Evolutionary conservation across 306 rosid genomes (phyloP), one percentile per base, ranked within the genome.

Genomic region (Gleditsia sinensis): DNA sequence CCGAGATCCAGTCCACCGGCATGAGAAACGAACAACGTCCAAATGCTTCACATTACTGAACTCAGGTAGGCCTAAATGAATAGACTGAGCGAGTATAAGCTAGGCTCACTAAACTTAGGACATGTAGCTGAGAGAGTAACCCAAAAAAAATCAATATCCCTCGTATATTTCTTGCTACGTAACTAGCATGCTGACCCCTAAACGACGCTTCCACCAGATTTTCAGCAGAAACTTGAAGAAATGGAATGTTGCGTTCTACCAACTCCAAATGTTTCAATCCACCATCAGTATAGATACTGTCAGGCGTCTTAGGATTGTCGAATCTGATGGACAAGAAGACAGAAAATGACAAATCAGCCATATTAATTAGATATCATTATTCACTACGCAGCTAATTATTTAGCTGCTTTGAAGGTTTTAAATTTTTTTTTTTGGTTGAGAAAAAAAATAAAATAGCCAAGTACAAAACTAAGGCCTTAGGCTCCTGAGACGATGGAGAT

Each of bases 221-320:
- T 30, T 12, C 37, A 65, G 74, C 58, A 54, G 3, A 66, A 7
- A 75, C 56, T 30, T 53, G 4, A 40, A 75, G 36, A 64, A 10
- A 1, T 3, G 1, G 2, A 54, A 40, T 14, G 3, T 19, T n/a
- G 37, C 74, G 28, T 9, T 55, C 27, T 10, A 65, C 36, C 27
- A 75, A 28, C 34, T 66, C 67, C 74, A 75, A 32, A 42, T 42
- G 48, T n/a, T 75, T 75, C 67, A 65, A 12, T 66, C 6, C 54
- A 57, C 74, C 74, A n/a, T n/a, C n/a, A n/a, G n/a, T n/a, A n/a
- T n/a, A 16, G 19, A 13, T 39, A 66, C 58, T 8, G 3, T 55
- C 13, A 75, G 13, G 8, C 3, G 0, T 27, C 0, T 3, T 1
- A 66, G 27, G 36, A 3, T 2, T 7, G 3, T 28, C 0, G 74